These are phyloP conservation scores for Pachysandra terminalis DNA, from an alignment of 164 flowering plant species.

Conservation along the genomic window DNA sequence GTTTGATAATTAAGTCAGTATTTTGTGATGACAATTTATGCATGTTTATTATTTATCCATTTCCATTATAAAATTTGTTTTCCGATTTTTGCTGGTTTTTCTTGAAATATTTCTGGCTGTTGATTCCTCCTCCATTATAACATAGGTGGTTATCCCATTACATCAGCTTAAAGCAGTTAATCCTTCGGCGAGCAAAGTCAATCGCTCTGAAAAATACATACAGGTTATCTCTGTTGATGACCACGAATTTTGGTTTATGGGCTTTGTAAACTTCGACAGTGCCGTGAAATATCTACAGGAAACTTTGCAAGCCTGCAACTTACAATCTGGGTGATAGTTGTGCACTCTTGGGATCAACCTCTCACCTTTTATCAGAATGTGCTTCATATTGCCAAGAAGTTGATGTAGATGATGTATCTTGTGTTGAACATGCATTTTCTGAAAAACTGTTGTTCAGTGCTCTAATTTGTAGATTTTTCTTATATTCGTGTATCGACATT, in stretches of 20 bases:
- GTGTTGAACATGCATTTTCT: background rate
- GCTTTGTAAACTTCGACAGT: conserved; percentile 74
- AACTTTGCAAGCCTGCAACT: conserved; percentile 30
- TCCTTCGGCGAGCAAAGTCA: conserved; percentile 64
- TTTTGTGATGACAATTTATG: too few species aligned
- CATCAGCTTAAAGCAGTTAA: conserved; percentile 77
- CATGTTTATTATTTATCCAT: too few species aligned
- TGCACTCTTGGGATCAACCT: background rate
- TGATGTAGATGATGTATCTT: background rate
- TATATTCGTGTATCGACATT: background rate
- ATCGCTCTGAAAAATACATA: conserved; percentile 75
- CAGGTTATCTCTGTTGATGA: conserved; percentile 74
- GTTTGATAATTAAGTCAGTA: too few species aligned
- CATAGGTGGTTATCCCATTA: conserved; percentile 71
- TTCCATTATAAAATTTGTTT: background rate
- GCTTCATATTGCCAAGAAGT: background rate
- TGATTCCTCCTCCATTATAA: background rate
- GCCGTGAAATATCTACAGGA: conserved; percentile 67
- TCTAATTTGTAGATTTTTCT: background rate
- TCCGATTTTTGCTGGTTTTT: too few species aligned
- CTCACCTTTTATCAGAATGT: background rate
- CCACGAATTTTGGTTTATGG: conserved; percentile 98
- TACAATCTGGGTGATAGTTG: conserved; percentile 23
- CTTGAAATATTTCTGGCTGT: background rate
- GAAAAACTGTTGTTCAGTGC: background rate